A percentile compares a stretch with the other conserved stretches of the same genome.
Evolutionary conservation across 177 flowering plant genomes (phyloP).

Genomic region (Vitis hybrid): DNA sequence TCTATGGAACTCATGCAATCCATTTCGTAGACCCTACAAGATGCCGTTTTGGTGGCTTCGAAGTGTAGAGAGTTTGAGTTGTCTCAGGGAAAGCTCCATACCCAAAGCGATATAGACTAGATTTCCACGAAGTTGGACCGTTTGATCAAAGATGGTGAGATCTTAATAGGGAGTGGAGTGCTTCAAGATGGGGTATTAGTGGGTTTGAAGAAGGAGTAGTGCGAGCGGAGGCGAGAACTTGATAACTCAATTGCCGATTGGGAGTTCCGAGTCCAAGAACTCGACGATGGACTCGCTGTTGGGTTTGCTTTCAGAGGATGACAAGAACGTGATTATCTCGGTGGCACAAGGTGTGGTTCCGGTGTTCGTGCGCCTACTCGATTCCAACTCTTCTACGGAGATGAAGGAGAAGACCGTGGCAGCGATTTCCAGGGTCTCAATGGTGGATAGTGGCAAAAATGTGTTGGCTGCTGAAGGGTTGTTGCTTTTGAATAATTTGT

Average conservation of each 20-base stretch:
- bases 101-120: constrained; percentile 81
- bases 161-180: constrained; percentile 63
- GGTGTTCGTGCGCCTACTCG: constrained; percentile 65
- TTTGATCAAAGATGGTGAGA: constrained; percentile 53
- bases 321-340: constrained; percentile 79
- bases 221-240: constrained; percentile 41
- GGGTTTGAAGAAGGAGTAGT: constrained; percentile 33
- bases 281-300: constrained; percentile 65
- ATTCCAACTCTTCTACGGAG: constrained; percentile 55
- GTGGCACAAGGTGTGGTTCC: constrained; percentile 86
- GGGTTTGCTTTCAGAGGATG: constrained; percentile 59
- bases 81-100: constrained; percentile 66
- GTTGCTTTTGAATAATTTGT: constrained; percentile 59
- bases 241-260: constrained; percentile 80
- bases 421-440: constrained; percentile 73
- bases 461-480: constrained; percentile 75
- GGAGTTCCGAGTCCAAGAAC: constrained; percentile 57
- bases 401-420: constrained; percentile 71
- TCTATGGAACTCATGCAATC: constrained; percentile 52
- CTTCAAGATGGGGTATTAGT: constrained; percentile 37
- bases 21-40: constrained; percentile 42
- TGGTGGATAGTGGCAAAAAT: constrained; percentile 68
- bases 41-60: constrained; percentile 42
- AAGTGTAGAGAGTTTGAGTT: constrained; percentile 38
- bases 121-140: constrained; percentile 51